Evolutionary conservation across 257 asterid species (phyloP).

Genomic region (Plantago elongata): DNA sequence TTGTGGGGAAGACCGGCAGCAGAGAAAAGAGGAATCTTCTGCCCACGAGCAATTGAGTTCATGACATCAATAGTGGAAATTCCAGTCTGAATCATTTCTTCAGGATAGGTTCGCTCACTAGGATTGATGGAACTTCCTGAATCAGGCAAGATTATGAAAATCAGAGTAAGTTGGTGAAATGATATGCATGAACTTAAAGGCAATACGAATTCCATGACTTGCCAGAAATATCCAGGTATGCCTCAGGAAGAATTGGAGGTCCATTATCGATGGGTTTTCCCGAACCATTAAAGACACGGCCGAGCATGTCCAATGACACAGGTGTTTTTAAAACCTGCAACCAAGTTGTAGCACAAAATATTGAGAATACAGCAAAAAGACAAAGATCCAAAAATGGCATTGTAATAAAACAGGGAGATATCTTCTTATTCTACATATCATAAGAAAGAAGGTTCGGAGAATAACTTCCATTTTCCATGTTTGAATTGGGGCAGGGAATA

Average conservation of each 20-base stretch:
- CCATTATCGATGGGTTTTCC: slow-evolving; percentile 96
- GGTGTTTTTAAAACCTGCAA: slow-evolving; percentile 54
- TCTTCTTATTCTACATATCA: too few species aligned
- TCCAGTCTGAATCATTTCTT: slow-evolving; percentile 98
- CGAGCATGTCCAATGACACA: slow-evolving; percentile 64
- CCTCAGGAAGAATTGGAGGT: slow-evolving; percentile 98
- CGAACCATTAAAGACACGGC: slow-evolving; percentile 63
- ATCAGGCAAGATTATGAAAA: slow-evolving; percentile 24
- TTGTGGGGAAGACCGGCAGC: slow-evolving; percentile 99
- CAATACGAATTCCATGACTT: slow-evolving; percentile 27
- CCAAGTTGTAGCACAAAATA: slow-evolving; percentile 13
- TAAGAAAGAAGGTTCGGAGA: too few species aligned
- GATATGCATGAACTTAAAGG: slow-evolving; percentile 1
- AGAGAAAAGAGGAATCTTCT: slow-evolving; percentile 93
- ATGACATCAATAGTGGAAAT: slow-evolving; percentile 97
- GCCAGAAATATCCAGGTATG: slow-evolving; percentile 97
- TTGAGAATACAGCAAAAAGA: too few species aligned
- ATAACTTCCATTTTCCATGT: too few species aligned
- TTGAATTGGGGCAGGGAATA: too few species aligned
- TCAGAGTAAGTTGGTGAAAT: slow-evolving; percentile 12
- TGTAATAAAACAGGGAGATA: too few species aligned
- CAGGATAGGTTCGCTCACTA: slow-evolving; percentile 98
- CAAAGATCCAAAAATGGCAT: too few species aligned
- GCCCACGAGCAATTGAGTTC: slow-evolving; percentile 98
- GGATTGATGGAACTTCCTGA: slow-evolving; percentile 98